A percentile compares a stretch with the other conserved stretches of the same genome.
Conservation (phyloP, 345 rosid genomes). For the Pseudoturritis turrita region DNA sequence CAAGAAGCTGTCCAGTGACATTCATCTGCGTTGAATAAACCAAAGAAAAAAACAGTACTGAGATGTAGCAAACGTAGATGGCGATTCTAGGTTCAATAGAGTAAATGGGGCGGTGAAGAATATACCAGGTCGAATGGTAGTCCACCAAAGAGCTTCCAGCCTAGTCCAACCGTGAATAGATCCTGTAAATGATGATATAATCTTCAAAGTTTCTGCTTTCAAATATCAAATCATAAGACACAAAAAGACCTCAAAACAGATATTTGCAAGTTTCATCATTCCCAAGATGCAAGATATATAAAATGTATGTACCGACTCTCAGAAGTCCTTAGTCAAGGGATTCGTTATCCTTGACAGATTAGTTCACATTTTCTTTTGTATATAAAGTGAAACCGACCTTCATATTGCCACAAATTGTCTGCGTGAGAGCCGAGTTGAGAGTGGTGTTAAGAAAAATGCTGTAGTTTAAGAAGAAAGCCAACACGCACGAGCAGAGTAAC, state of each 20-base stretch:
- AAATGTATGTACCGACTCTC: not conserved
- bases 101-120: not conserved
- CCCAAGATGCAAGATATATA: not conserved
- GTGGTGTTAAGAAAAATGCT: conserved; percentile 92
- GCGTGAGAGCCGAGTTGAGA: conserved; percentile 94
- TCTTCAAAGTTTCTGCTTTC: not conserved
- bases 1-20: conserved; percentile 78
- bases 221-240: not conserved
- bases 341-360: not conserved
- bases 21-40: conserved; percentile 55
- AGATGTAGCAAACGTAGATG: conserved; percentile 3
- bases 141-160: conserved; percentile 91
- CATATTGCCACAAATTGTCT: conserved; percentile 94
- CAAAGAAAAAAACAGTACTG: not conserved
- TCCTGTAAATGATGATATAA: conserved; percentile 50
- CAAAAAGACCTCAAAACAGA: not conserved
- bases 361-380: not conserved
- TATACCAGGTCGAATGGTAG: conserved; percentile 94
- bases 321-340: not conserved
- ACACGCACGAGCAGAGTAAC: conserved; percentile 64
- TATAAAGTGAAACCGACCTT: conserved; percentile 51
- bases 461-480: conserved; percentile 97
- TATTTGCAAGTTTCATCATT: not conserved
- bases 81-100: not conserved
- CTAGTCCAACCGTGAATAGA: conserved; percentile 82